Base-by-base conservation (phyloP, 371 early-diverging fungal species). In the Funneliformis caledonium region DNA sequence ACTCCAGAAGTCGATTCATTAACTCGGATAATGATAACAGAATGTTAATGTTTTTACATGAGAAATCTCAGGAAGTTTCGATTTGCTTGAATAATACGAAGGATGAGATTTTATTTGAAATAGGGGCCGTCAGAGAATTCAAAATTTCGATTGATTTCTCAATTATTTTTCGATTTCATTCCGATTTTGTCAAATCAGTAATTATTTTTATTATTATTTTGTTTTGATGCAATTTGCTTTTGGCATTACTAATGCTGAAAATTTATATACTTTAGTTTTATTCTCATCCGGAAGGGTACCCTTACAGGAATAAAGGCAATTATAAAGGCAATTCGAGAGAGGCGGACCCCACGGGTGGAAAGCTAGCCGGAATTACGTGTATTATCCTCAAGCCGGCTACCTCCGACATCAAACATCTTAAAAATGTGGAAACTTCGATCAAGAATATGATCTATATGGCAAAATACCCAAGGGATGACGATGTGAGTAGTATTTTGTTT, bases 21-120 rank as follows among this genome's bases (percentile, higher is more conserved):
- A 5, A 12, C 50, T 47, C 72, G 2, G 11, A 48, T 5, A 4
- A 8, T 42, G 31, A 22, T 31, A 26, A 14, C 12, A 33, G 31
- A 31, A 52, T 72, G 56, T 50, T 52, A 10, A 6, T 72, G 11
- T 52, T 72, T 22, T 33, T 72, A 3, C 14, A 50, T 33, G 52
- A 12, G 2, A 47, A 26, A 50, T 52, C n/a, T 5, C 47, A 22
- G 11, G 72, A 52, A 50, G 26, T 72, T 72, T 72, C 72, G 7
- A 48, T 72, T 50, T 72, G 52, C 19, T 22, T 72, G 14, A 47
- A 72, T 33, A 26, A 72, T 16, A 72, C 52, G 72, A 72, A 50
- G 26, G 52, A 72, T 72, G 72, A 72, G 19, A 52, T 72, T n/a
- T 22, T 14, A 48, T 48, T 72, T 31, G n/a, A 12, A 42, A 26